Evolutionary conservation across 176 grass and related monocot species (phyloP).

Genomic region (Eremochloa ophiuroides): DNA sequence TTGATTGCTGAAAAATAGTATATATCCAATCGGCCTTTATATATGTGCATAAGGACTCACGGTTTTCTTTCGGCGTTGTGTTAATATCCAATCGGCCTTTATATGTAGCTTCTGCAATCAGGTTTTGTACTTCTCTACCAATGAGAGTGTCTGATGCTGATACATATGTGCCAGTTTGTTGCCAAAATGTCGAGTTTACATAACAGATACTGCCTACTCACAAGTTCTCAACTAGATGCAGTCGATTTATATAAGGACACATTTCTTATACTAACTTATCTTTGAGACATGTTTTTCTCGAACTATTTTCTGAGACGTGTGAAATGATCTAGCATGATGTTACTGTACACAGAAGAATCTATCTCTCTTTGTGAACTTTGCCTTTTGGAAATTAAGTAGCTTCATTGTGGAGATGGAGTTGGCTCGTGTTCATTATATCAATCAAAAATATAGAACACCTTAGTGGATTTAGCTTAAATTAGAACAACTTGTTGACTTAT

Average conservation of each 20-base stretch:
- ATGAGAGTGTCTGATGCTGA: neutral
- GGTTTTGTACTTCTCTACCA: neutral
- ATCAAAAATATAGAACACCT: slow-evolving; percentile 9
- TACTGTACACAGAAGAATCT: neutral
- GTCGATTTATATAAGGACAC: neutral
- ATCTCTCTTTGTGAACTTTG: neutral
- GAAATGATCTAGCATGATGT: slow-evolving; percentile 2
- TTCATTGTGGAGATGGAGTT: slow-evolving; percentile 15
- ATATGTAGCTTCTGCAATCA: slow-evolving; percentile 5
- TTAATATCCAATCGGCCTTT: neutral
- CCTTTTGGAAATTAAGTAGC: slow-evolving; percentile 19
- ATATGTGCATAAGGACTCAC: neutral
- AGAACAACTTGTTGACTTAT: slow-evolving; percentile 27
- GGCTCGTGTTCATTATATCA: neutral
- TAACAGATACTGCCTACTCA: neutral
- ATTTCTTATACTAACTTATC: neutral
- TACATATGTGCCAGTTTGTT: neutral
- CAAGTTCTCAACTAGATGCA: slow-evolving; percentile 11
- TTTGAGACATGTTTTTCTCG: neutral
- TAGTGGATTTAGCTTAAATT: slow-evolving; percentile 22
- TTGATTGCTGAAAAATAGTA: slow-evolving; percentile 1
- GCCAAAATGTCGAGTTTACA: neutral
- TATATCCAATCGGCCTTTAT: slow-evolving; percentile 6
- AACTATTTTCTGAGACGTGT: neutral
- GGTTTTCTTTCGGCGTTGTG: neutral